These are phyloP conservation scores for Verruconis gallopava DNA, from an alignment of 2,329 filamentous ascomycete species.

Conservation along the genomic window DNA sequence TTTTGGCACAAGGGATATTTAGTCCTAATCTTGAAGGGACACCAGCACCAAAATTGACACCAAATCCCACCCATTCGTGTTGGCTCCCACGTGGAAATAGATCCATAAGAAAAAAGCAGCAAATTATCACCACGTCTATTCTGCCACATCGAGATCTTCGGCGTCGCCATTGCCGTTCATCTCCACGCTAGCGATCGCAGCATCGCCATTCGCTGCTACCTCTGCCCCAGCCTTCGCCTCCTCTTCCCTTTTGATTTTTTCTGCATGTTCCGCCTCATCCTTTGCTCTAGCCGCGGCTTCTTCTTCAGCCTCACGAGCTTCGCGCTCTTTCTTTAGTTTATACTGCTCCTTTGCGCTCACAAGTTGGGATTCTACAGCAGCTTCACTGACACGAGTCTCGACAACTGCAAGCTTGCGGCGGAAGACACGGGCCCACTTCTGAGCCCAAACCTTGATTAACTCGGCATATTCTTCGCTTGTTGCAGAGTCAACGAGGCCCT, in stretches of 20 bases:
- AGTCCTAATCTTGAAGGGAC: too few species aligned
- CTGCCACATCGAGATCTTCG: conserved; percentile 1
- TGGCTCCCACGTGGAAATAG: neutral
- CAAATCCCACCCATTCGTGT: too few species aligned
- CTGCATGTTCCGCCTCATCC: neutral
- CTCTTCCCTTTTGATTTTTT: neutral
- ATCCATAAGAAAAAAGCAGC: too few species aligned
- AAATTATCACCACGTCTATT: too few species aligned
- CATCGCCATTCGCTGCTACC: conserved; percentile 10
- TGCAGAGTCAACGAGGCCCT: conserved; percentile 58
- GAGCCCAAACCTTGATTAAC: conserved; percentile 66
- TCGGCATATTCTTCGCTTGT: conserved; percentile 34
- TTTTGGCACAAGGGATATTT: too few species aligned
- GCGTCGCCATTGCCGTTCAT: conserved; percentile 1
- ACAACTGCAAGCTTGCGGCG: conserved; percentile 71
- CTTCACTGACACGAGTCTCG: conserved; percentile 50
- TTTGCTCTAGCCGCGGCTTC: neutral
- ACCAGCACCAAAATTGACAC: too few species aligned
- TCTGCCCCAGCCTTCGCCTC: conserved; percentile 11
- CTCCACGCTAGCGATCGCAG: neutral
- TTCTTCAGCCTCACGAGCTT: neutral
- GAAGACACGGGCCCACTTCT: conserved; percentile 78
- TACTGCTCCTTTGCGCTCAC: conserved; percentile 12
- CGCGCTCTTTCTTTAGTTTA: conserved; percentile 3
- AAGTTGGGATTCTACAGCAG: conserved; percentile 35